phyloP scores from a whole-genome alignment of 805 yeast genomes.

The Schizosaccharomyces osmophilus region DNA sequence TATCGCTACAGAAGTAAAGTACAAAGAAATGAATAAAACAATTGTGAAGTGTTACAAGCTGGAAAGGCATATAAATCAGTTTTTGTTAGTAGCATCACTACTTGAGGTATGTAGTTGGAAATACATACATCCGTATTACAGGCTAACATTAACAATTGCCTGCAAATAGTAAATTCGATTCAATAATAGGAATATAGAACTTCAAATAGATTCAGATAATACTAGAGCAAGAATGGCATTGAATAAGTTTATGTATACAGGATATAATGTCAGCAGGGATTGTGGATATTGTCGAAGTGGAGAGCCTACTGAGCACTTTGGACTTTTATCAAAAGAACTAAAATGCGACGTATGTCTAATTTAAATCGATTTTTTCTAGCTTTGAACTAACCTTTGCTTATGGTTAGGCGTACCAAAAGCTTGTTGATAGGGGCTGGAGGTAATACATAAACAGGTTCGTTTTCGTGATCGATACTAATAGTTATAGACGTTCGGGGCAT shows the following conservation, averaged over 20 bases:
- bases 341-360: conserved; percentile 8
- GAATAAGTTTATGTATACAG: neutral
- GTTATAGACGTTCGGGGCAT: conserved; percentile 41
- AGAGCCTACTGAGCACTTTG: conserved; percentile 9
- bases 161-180: too few relatives aligned
- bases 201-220: too few relatives aligned
- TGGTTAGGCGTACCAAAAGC: conserved; percentile 29
- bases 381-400: neutral
- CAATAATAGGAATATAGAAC: too few relatives aligned
- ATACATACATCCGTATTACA: too few relatives aligned
- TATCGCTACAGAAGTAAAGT: too few relatives aligned
- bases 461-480: neutral
- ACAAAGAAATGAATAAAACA: too few relatives aligned
- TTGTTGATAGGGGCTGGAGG: conserved; percentile 44
- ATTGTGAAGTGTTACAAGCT: too few relatives aligned
- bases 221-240: neutral
- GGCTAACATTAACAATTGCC: too few relatives aligned
- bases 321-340: conserved; percentile 22
- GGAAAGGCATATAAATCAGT: too few relatives aligned
- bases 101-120: too few relatives aligned
- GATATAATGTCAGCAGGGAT: conserved; percentile 9
- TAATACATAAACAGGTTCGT: neutral
- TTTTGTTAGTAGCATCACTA: too few relatives aligned
- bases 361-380: neutral
- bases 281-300: conserved; percentile 58